Base-by-base conservation (phyloP, 257 asterid species). In the Fraxinus pennsylvanica region DNA sequence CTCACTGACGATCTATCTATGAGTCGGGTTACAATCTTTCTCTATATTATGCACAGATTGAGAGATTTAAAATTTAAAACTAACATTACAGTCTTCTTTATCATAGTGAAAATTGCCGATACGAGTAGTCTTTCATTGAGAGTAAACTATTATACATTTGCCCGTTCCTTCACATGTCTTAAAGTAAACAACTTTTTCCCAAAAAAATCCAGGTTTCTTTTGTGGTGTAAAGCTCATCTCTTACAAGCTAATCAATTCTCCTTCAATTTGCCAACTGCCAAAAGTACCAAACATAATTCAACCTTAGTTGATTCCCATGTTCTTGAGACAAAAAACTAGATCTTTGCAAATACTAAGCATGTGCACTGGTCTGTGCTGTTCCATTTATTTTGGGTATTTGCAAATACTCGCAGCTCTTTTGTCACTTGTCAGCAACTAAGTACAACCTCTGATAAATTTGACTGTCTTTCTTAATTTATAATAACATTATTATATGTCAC, bases 221-320 rank as follows among this genome's bases (percentile, higher is more conserved):
- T 59, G 32, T 59, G 30, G 15, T 59, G 29, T 30, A n/a, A 59
- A 59, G 67, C 67, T 59, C 8, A 21, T 59, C 14, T 19, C 7
- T 59, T 6, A 7, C 3, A 19, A n/a, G 27, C 39, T 35, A 35
- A 21, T 59, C 30, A 25, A 9, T 63, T 32, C 69, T 63, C 17
- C 35, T 25, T 63, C 35, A 63, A 63, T 63, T 63, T 63, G 15
- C 69, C 33, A 63, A 63, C 69, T 63, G 69, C 69, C 69, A 63
- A 63, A 63, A 63, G 35, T 10, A 25, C 36, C 36, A 22, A 63
- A 22, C 69, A 63, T 63, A 25, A 10, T 63, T 63, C 35, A 63
- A 25, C 33, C 69, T 63, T 3, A 22, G 27, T 6, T 9, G 69
- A 63, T 63, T 63, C 69, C 69, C 69, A 63, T 63, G 69, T 27